Base-by-base conservation (phyloP, 129 eudicot genomes). In the Helianthus annuus region DNA sequence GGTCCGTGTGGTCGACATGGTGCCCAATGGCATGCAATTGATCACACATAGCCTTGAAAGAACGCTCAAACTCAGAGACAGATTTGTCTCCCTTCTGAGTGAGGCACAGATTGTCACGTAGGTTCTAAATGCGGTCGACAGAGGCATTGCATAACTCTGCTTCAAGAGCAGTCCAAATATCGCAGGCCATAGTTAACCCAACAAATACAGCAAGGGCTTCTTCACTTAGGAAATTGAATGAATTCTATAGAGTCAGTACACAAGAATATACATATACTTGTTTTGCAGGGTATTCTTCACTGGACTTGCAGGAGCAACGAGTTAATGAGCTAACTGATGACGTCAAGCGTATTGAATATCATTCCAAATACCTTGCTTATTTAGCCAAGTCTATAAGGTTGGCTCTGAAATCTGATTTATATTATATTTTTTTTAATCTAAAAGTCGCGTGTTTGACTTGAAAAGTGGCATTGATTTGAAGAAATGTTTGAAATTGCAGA, bases 381-480 rank as follows among this genome's bases (percentile, higher is more conserved):
- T 83, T 92, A 65, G 85, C 80, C 48, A 71, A 56, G 45, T 89
- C 97, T 5, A 79, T 86, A 12, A 86, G 97, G 97, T 89, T 51
- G 39, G 58, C 22, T 34, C 40, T 53, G 36, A 29, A 52, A 36
- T n/a, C 68, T 72, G 42, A 27, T 27, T 10, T 12, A 58, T 29
- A 29, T 67, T 0, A 49, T 15, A n/a, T n/a, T n/a, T 44, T 76
- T 76, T 16, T 4, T 51, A 10, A 57, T 27, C 1, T 38, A 4
- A n/a, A 61, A 49, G 34, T 27, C 6, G 19, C 34, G 1, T 34
- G n/a, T 70, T 77, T 61, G 46, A 77, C 9, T 61, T 64, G 7
- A 53, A 49, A 61, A 27, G 49, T 45, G 9, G 22, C 38, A 7
- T 27, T 60, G 38, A 6, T 38, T 1, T 39, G 11, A 59, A 60